Base-by-base conservation (phyloP, 1,139 yeast genomes). In the Yamadazyma siamensis region DNA sequence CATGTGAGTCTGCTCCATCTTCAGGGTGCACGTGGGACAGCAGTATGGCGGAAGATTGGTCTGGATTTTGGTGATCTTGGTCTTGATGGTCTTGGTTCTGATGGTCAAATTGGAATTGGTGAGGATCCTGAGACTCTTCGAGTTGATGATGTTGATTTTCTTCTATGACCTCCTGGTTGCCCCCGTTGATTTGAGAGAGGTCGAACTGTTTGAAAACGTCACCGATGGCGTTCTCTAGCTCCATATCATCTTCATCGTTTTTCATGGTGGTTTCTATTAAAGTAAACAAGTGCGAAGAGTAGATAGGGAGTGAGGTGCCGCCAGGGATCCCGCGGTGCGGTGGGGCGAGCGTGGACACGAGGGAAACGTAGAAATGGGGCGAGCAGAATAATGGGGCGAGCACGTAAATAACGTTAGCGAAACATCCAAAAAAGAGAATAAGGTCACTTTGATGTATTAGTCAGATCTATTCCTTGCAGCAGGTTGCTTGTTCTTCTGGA, bases 141-240 rank as follows among this genome's bases (percentile, higher is more conserved):
- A 13, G 16, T 14, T 9, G 21, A 5, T 16, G 22, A 13, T 20
- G 21, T 13, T 23, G 16, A 25, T 23, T 12, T 12, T 26, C 28
- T 23, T 18, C 20, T 8, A 8, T 18, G 10, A 8, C 10, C 10
- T 18, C 20, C 10, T 18, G 34, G 23, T 26, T 13, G 5, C 23
- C 23, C 27, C 18, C 23, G 27, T 29, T 15, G n/a, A 26, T 18
- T 6, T 24, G 21, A n/a, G 32, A 18, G 7, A 30, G 46, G 30
- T 52, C 57, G 32, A 61, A 55, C 34, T 49, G 58, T 23, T 50
- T 53, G 39, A 65, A 61, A 0, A 61, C 71, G 33, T 63, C 62
- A 9, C 67, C 69, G 16, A 65, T 63, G 21, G 68, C 66, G 32
- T 49, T 50, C 33, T 59, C 60, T 23, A 63, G 45, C 18, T 54